Percentiles rank a stretch among this genome's conserved stretches.
Evolutionary conservation across 352 stramenopile genomes (phyloP).

Genomic region (Phytophthora litchii): DNA sequence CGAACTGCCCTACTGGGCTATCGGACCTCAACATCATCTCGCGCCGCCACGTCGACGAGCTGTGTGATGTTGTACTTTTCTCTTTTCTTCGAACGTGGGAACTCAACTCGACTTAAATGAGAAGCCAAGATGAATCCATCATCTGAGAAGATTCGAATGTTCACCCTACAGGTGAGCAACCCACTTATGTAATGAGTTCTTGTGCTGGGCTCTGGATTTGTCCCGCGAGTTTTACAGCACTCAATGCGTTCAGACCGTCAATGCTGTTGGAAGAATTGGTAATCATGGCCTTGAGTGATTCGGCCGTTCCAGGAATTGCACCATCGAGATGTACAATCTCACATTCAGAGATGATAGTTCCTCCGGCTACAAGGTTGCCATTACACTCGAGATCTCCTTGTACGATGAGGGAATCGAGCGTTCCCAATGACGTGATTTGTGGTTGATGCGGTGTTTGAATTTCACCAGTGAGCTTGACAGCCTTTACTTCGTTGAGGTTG

Average conservation of each 20-base stretch:
- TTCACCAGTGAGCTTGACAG: constrained; percentile 1
- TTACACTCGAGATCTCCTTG: constrained; percentile 6
- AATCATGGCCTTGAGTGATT: constrained; percentile 6
- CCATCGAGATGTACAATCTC: constrained; percentile 6
- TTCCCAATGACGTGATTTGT: constrained; percentile 4
- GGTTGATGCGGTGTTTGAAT: constrained; percentile 2
- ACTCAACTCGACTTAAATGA: no score
- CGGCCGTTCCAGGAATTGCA: constrained; percentile 1
- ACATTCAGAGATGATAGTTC: constrained; percentile 7
- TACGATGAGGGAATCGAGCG: constrained; percentile 4
- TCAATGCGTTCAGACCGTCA: constrained; percentile 1
- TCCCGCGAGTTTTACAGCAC: constrained; percentile 1
- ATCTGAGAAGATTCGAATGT: no score
- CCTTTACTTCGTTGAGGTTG: neutral
- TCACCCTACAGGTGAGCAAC: no score
- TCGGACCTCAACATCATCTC: no score
- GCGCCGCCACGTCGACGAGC: no score
- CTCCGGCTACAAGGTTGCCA: constrained; percentile 4
- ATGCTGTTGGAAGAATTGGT: constrained; percentile 8
- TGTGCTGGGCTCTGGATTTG: no score
- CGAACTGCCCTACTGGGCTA: no score
- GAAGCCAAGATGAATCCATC: no score
- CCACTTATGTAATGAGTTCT: no score
- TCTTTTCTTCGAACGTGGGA: no score
- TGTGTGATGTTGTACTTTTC: no score